Base-by-base conservation (phyloP, 371 early-diverging fungal species). In the Apophysomyces sp. region DNA sequence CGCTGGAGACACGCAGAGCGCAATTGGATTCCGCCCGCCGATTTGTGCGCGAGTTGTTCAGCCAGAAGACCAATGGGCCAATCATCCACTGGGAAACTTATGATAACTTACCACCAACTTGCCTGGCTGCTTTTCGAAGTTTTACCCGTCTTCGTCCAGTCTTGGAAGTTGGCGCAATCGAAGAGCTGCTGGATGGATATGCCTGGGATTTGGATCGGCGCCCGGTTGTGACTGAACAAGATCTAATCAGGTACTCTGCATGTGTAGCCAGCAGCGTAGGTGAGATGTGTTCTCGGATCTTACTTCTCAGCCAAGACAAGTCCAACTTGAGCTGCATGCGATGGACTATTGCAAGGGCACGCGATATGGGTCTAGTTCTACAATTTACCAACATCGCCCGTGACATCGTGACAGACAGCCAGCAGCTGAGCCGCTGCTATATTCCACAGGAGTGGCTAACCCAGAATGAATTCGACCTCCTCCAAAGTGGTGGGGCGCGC, bases 211-310 rank as follows among this genome's bases (percentile, higher is more conserved):
- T 84, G 24, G 69, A 73, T 12, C 62, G 68, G 6, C 65, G 62
- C 3, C 60, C 60, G 0, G 62, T 86, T 21, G 24, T 49, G 24
- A 66, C 40, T 11, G 77, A 80, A 30, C 61, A 57, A 0, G 85
- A 85, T 55, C 64, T 88, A 18, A 41, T 71, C 7, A 30, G 61
- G 1, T 86, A 88, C 61, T 77, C 80, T 27, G 74, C 72, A 13
- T 74, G 74, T 60, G 89, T 85, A 12, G 89, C 89, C 11, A 77
- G 81, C 41, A 84, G 84, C 49, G 85, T 88, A 11, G 89, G 87
- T 37, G 85, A 85, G 57, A 77, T 73, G 69, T 80, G 76, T 40
- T 79, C 79, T 0, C 80, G 68, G 34, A 60, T 83, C 27, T 62
- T 77, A 13, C 60, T 72, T 18, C 15, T 54, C 12, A 26, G 27